Evolutionary conservation across 495 filamentous ascomycete genomes (phyloP), one percentile per base, ranked within the genome.

Genomic region (Stereocaulon alpinum): DNA sequence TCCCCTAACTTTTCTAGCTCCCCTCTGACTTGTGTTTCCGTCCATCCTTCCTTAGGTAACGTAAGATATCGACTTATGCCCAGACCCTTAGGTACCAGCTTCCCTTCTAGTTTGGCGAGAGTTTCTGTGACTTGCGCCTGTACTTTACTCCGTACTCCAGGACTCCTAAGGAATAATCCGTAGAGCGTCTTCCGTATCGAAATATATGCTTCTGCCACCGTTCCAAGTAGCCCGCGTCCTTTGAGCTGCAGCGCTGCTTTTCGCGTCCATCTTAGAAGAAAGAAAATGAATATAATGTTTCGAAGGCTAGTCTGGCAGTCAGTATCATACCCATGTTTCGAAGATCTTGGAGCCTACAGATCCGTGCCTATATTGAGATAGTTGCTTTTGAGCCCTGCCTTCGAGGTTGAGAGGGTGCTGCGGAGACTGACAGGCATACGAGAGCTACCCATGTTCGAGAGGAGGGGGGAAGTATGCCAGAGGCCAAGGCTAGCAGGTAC

Each of bases 271-370:
- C 92, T 83, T 40, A 97, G 76, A 43, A 97, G 70, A 75, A 97
- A 96, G 60, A 93, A 80, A 68, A 90, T 77, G 71, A 99, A 96
- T 45, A 97, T 72, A 45, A 96, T 77, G 69, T 96, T 96, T 43
- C 87, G 87, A 57, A 96, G 63, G 47, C 91, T 93, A 65, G 63
- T 56, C 52, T n/a, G 1, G n/a, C 18, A 18, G 22, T 56, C 14
- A 47, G 42, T 34, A 29, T 14, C 10, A 7, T 14, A 4, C 6
- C 44, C 40, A 18, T 18, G 22, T 10, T 14, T 34, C 1, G 48
- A 4, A 6, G 1, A 37, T 30, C 44, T 2, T 22, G 34, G 18
- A 5, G 4, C 37, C 32, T 62, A 65, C 63, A 59, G 43, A 51
- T 65, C 60, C 20, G 44, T 55, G 43, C 63, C 50, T 44, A 65